A percentile compares a stretch with the other conserved stretches of the same genome.
phyloP scores from a whole-genome alignment of 495 filamentous ascomycete genomes.

The Cairneyella variabilis region DNA sequence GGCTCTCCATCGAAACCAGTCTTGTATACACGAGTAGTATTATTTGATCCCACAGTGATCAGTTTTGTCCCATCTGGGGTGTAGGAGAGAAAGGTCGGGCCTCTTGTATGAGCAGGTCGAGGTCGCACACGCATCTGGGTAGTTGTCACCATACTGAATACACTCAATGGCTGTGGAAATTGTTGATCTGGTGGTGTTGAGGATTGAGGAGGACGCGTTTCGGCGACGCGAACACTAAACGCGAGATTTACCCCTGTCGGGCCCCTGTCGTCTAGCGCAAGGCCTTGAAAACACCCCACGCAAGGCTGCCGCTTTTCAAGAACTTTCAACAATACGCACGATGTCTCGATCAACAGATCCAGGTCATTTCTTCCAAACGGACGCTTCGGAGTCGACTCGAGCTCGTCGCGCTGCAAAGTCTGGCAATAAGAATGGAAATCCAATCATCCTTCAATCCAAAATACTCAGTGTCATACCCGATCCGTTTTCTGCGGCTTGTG shows the following conservation, averaged over 20 bases:
- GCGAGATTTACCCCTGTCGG: slow-evolving; percentile 15
- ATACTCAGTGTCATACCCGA: slow-evolving; percentile 73
- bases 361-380: slow-evolving; percentile 87
- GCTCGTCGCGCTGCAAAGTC: slow-evolving; percentile 75
- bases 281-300: slow-evolving; percentile 3
- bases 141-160: slow-evolving; percentile 40
- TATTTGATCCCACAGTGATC: slow-evolving; percentile 86
- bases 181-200: slow-evolving; percentile 4
- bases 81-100: slow-evolving; percentile 50
- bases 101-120: slow-evolving; percentile 49
- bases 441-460: slow-evolving; percentile 78
- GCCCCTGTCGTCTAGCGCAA: background rate
- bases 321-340: background rate
- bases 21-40: slow-evolving; percentile 83
- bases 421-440: slow-evolving; percentile 75
- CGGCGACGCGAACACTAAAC: slow-evolving; percentile 17
- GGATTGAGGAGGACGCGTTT: slow-evolving; percentile 13
- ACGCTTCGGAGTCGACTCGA: slow-evolving; percentile 66
- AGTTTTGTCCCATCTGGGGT: slow-evolving; percentile 53
- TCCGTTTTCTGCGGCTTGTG: slow-evolving; percentile 52
- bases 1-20: slow-evolving; percentile 90
- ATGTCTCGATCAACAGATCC: slow-evolving; percentile 67
- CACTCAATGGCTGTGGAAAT: slow-evolving; percentile 1
- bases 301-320: slow-evolving; percentile 1
- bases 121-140: slow-evolving; percentile 43